Conservation (phyloP, 225 moss, liverwort and hornwort genomes). For the Bryoerythrophyllum caledonicum region DNA sequence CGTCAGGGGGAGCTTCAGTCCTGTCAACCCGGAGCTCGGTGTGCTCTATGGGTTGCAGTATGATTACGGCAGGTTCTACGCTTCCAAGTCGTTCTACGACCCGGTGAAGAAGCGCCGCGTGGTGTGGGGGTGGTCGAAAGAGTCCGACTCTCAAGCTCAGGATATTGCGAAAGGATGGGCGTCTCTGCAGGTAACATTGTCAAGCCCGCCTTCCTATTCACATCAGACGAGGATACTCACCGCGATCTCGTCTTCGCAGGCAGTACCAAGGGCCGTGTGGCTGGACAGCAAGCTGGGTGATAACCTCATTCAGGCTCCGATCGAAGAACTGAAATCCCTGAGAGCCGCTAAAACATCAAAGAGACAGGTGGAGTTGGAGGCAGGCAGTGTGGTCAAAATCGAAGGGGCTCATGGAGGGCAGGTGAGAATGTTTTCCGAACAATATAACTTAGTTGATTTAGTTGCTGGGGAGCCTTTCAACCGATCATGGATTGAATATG, state of each 20-base stretch:
- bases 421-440: constrained; percentile 27
- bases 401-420: constrained; percentile 56
- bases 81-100: constrained; percentile 73
- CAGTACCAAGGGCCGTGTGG: constrained; percentile 59
- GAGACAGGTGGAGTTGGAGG: constrained; percentile 23
- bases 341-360: constrained; percentile 24
- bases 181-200: constrained; percentile 43
- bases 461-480: not conserved
- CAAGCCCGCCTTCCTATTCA: not conserved
- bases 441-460: not conserved
- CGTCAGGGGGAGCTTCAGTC: constrained; percentile 4
- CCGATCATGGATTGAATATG: not conserved
- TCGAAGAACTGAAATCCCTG: constrained; percentile 51
- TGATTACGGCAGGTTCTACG: constrained; percentile 69
- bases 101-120: constrained; percentile 43
- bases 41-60: constrained; percentile 50
- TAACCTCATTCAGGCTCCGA: constrained; percentile 59
- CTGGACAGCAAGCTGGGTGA: constrained; percentile 42
- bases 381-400: constrained; percentile 44
- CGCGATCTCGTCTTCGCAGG: constrained; percentile 32
- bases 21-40: constrained; percentile 20
- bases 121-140: constrained; percentile 67
- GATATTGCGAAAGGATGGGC: constrained; percentile 66
- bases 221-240: not conserved
- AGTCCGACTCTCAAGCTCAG: constrained; percentile 51